phyloP scores from a whole-genome alignment of 2,329 filamentous ascomycete species.

The Colletotrichum salicis region DNA sequence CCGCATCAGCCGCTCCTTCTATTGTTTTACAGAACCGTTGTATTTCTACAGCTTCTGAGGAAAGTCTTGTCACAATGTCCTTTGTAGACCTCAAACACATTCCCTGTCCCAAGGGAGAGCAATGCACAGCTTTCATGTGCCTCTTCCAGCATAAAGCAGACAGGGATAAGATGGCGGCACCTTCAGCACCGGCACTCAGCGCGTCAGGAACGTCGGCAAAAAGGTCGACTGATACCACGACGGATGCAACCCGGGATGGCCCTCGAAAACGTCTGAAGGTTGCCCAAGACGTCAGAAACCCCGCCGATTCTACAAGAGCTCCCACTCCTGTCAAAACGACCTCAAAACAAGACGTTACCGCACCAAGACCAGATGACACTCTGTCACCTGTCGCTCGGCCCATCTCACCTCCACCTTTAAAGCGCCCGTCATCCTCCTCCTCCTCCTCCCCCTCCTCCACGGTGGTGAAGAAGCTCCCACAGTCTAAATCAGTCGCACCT shows the following conservation, averaged over 20 bases:
- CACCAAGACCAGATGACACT: conserved; percentile 35
- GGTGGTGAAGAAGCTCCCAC: conserved; percentile 11
- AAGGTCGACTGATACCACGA: conserved; percentile 27
- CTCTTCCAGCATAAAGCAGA: conserved; percentile 59
- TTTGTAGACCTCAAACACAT: conserved; percentile 55
- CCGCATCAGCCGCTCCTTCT: conserved; percentile 41
- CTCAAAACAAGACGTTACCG: conserved; percentile 35
- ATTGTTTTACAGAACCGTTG: not conserved
- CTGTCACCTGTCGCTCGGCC: conserved; percentile 42
- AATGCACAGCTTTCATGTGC: conserved; percentile 61
- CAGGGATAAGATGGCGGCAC: conserved; percentile 36
- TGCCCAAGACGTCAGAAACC: conserved; percentile 33
- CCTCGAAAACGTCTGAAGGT: conserved; percentile 45
- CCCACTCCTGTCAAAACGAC: conserved; percentile 32
- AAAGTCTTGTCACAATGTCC: conserved; percentile 34
- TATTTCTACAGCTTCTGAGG: conserved; percentile 6
- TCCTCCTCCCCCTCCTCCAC: not conserved
- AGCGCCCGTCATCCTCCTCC: conserved; percentile 7
- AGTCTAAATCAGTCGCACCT: conserved; percentile 6
- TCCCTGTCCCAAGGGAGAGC: conserved; percentile 60
- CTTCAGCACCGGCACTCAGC: conserved; percentile 23
- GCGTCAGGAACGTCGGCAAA: conserved; percentile 26
- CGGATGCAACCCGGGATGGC: conserved; percentile 42
- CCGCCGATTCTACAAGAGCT: conserved; percentile 28
- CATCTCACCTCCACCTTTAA: conserved; percentile 49